Percentiles rank a stretch among this genome's conserved stretches.
Evolutionary conservation across 2,329 filamentous ascomycete species (phyloP).

Genomic region (Fusarium sp.): DNA sequence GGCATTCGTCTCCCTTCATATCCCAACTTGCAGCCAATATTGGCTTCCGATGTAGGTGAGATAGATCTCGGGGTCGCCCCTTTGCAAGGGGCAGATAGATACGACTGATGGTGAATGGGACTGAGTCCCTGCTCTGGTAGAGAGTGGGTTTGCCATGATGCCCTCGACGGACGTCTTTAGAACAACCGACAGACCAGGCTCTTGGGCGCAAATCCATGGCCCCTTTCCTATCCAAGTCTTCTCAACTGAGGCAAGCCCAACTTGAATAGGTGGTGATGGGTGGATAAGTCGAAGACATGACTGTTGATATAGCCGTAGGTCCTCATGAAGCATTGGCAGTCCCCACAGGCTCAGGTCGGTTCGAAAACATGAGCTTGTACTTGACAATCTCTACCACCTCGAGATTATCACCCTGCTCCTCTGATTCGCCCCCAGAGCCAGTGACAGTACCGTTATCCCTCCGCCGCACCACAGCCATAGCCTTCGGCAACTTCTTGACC

Average conservation of each 20-base stretch:
- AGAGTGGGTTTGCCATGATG: not conserved
- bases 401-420: slow-evolving; percentile 59
- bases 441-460: slow-evolving; percentile 56
- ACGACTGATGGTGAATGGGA: not conserved
- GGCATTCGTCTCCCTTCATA: not conserved
- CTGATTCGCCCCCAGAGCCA: slow-evolving; percentile 50
- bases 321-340: slow-evolving; percentile 48
- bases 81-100: not conserved
- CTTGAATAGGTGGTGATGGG: no score
- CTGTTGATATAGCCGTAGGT: not conserved
- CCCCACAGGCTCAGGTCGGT: slow-evolving; percentile 83
- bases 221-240: not conserved
- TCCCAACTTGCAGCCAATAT: not conserved
- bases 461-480: slow-evolving; percentile 78
- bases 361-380: slow-evolving; percentile 85
- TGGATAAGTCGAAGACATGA: not conserved
- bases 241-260: not conserved
- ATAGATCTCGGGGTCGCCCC: not conserved
- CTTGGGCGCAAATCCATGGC: not conserved
- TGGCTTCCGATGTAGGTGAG: not conserved
- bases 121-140: not conserved
- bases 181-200: not conserved
- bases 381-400: slow-evolving; percentile 89
- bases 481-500: slow-evolving; percentile 81
- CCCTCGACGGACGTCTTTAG: not conserved